phyloP scores from a whole-genome alignment of 805 yeast species.

The Yamadazyma kitorensis region DNA sequence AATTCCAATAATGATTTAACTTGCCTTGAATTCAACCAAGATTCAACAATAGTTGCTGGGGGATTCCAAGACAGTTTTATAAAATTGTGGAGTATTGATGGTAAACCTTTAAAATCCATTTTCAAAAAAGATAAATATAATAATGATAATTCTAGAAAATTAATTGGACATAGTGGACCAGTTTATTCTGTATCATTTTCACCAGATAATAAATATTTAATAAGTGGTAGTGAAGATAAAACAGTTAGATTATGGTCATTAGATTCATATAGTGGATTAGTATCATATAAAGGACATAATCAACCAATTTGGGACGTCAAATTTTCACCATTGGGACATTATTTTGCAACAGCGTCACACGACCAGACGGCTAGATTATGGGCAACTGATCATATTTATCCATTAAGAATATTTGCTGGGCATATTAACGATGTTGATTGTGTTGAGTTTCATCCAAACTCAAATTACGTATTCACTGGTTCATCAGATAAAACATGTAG shows the following conservation, averaged over 20 bases:
- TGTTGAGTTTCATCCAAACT: conserved; percentile 94
- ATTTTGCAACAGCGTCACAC: conserved; percentile 96
- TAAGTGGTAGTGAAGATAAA: conserved; percentile 87
- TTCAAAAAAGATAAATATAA: conserved; percentile 54
- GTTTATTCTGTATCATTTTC: conserved; percentile 88
- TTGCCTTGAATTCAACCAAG: conserved; percentile 83
- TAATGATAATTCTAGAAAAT: conserved; percentile 46
- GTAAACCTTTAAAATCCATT: conserved; percentile 70
- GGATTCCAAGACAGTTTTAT: conserved; percentile 93
- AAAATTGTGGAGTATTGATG: conserved; percentile 91
- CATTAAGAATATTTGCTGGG: conserved; percentile 94
- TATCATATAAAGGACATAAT: conserved; percentile 93
- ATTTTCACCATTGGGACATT: conserved; percentile 93
- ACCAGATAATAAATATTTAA: conserved; percentile 79
- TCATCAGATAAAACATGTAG: conserved; percentile 93
- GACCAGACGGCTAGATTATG: conserved; percentile 97
- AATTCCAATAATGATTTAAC: conserved; percentile 88
- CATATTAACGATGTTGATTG: conserved; percentile 95
- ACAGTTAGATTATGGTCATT: conserved; percentile 92
- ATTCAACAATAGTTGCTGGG: conserved; percentile 83
- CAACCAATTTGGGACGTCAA: conserved; percentile 98
- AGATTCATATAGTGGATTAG: conserved; percentile 86
- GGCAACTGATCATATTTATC: conserved; percentile 98
- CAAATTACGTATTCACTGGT: conserved; percentile 92
- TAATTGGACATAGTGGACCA: conserved; percentile 93